Evolutionary conservation across 2,329 filamentous ascomycete species (phyloP), one percentile per base, ranked within the genome.

Genomic region (Ophiostoma sp.): DNA sequence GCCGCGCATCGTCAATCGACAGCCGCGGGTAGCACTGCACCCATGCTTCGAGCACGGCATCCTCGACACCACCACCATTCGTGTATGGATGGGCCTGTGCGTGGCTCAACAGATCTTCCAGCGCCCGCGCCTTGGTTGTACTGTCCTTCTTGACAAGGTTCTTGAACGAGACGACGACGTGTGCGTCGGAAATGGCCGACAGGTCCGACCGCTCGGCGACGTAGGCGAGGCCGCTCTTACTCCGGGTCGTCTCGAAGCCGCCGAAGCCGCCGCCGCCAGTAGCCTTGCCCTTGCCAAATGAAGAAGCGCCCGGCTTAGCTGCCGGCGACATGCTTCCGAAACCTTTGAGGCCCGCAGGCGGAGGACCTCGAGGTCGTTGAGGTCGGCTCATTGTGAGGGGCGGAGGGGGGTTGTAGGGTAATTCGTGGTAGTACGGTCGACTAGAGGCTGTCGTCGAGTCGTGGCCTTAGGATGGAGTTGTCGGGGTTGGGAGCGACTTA

Each of bases 81-180:
- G 86, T 87, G 80, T 80, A 86, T 57, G 82, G 86, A 81, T 84
- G 87, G 15, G 83, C 81, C 76, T 87, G 85, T 52, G 93, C 84
- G 79, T 92, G 88, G 45, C 87, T 81, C 66, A 93, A 86, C 25
- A 99, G 83, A 70, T 98, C 95, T 78, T 98, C 95, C 36, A 99
- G 84, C 0, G 93, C 95, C 81, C 95, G 97, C 8, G 92, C 87
- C 80, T 97, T 97, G 50, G 96, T 99, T 12, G 90, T 97, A 78
- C 91, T 92, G 83, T 98, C 95, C 82, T 96, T 97, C 84, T 98
- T 99, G 69, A 91, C 87, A 3, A 98, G 83, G 78, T 97, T 97
- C 82, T 98, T 97, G 84, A 98, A 93, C n/a, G 91, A 90, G 17
- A 98, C 94, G 50, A 95, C 90, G 50, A 95, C 86, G 79, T 96